A percentile compares a stretch with the other conserved stretches of the same genome.
phyloP scores from a whole-genome alignment of 805 yeast genomes.

The Candida piceae region DNA sequence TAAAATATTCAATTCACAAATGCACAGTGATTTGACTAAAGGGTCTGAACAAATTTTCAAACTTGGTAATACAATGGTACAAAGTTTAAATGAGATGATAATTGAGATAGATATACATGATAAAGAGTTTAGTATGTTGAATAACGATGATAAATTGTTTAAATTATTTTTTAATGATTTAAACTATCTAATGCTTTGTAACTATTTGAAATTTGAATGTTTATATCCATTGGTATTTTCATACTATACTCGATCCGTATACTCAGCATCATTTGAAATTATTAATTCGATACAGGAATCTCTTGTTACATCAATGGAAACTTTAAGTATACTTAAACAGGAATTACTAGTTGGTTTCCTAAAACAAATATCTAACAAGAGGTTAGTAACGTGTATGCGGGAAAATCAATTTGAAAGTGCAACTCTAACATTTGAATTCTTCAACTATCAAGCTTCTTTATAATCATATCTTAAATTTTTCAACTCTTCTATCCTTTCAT shows the following conservation, averaged over 20 bases:
- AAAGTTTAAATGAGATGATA: conserved; percentile 6
- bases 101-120: conserved; percentile 8
- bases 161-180: conserved; percentile 15
- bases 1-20: conserved; percentile 7
- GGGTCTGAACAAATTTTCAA: conserved; percentile 9
- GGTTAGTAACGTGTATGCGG: too few species aligned
- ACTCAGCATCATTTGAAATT: conserved; percentile 12
- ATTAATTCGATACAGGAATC: conserved; percentile 14
- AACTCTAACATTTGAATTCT: conserved; percentile 16
- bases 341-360: conserved; percentile 23
- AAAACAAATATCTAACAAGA: conserved; percentile 17
- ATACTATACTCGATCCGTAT: conserved; percentile 18
- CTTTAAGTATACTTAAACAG: conserved; percentile 14
- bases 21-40: conserved; percentile 11
- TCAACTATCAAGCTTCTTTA: conserved; percentile 27
- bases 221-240: conserved; percentile 28
- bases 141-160: conserved; percentile 1
- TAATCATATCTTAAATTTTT: conserved; percentile 25
- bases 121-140: neutral
- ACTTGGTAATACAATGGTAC: conserved; percentile 7
- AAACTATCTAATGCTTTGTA: conserved; percentile 24
- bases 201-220: conserved; percentile 19
- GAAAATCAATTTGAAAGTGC: too few species aligned
- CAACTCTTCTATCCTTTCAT: conserved; percentile 16
- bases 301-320: conserved; percentile 13